Percentiles rank a stretch among this genome's conserved stretches.
Conservation (phyloP, 2,329 filamentous ascomycete species). For the Aspergillus fumigatus region DNA sequence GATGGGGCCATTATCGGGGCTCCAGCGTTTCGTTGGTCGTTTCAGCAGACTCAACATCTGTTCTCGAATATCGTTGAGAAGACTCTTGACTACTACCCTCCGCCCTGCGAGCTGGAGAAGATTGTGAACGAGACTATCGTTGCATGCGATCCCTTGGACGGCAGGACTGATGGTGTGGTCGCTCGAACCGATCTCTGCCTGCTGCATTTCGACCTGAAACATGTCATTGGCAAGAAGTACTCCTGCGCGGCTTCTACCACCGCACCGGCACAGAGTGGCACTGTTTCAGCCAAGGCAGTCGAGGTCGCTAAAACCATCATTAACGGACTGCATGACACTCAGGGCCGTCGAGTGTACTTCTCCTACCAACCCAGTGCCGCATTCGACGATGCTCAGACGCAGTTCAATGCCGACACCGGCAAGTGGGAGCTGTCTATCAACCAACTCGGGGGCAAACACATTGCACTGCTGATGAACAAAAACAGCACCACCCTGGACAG, state of each 20-base stretch:
- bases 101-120: conserved; percentile 38
- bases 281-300: neutral
- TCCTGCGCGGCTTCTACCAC: conserved; percentile 30
- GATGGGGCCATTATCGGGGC: neutral
- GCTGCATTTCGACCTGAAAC: conserved; percentile 38
- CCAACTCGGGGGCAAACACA: neutral
- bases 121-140: conserved; percentile 51
- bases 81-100: neutral
- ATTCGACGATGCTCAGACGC: neutral
- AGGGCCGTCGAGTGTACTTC: neutral
- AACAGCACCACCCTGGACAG: conserved; percentile 40
- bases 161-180: conserved; percentile 50
- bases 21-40: neutral
- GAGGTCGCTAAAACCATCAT: neutral
- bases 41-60: neutral
- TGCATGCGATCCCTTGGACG: conserved; percentile 51
- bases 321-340: neutral
- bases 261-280: neutral
- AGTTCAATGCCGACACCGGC: neutral
- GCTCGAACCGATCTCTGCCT: conserved; percentile 44
- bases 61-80: neutral
- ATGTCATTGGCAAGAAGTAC: conserved; percentile 40
- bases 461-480: neutral
- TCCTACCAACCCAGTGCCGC: neutral
- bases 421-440: neutral